Evolutionary conservation across 768 basidiomycete species (phyloP), one percentile per base, ranked within the genome.

Genomic region (Pholiota microspora): DNA sequence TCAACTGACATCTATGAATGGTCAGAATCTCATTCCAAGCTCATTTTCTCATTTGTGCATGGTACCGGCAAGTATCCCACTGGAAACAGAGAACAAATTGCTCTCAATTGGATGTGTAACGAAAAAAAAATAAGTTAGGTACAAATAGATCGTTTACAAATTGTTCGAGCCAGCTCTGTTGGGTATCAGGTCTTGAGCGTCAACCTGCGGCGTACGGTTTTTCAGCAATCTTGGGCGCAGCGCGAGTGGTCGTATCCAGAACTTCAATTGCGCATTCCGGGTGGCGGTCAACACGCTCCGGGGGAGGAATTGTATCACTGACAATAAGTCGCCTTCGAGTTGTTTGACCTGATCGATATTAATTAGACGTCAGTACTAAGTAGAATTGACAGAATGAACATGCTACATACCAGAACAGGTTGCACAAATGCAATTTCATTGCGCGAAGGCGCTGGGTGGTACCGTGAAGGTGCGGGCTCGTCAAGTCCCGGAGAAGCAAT

Each of bases 341-440:
- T 84, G 80, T 66, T 96, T 95, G 28, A 89, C 77, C 90, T 94
- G 52, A 24, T 23, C n/a, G 40, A 7, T 23, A 45, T 38, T 45
- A 15, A 32, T 31, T 44, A 57, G 23, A 61, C 32, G 31, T 44
- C n/a, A 45, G n/a, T n/a, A n/a, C n/a, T n/a, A n/a, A 31, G 25
- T 1, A 47, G 21, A 7, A 3, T 6, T 34, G 13, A 50, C 15
- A 36, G 5, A 18, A 38, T 24, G n/a, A 28, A 15, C n/a, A 21
- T 36, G 21, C 36, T 21, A 76, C 81, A 62, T 62, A 94, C 92
- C 59, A 96, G 71, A 34, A 96, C 92, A 21, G 95, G 94, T 63
- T 96, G 94, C 2, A 97, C 84, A 24, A 90, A 81, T 4, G 94
- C 88, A 8, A 96, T 86, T 60, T 97, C 95, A 59, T 89, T 94